Conservation (phyloP, 345 rosid species). For the Chamaenerion angustifolium region DNA sequence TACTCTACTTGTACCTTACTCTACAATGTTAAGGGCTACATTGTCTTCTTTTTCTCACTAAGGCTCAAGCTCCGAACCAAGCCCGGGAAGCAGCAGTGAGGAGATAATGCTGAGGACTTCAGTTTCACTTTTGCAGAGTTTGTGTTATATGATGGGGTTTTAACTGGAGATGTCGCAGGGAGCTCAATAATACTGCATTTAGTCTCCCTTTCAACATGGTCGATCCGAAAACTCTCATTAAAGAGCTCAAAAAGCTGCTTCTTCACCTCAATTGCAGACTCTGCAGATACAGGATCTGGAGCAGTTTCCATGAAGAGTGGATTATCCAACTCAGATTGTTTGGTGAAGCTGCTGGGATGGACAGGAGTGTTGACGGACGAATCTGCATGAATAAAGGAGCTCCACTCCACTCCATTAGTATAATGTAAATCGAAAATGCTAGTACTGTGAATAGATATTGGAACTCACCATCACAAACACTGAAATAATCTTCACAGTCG, state of each 20-base stretch:
- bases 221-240: constrained; percentile 24
- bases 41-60: constrained; percentile 28
- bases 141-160: constrained; percentile 17
- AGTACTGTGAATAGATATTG: no score
- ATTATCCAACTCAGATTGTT: constrained; percentile 10
- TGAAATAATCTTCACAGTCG: constrained; percentile 50
- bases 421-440: no score
- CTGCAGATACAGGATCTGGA: constrained; percentile 10
- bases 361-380: constrained; percentile 23
- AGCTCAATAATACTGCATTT: constrained; percentile 5
- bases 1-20: not conserved
- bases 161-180: constrained; percentile 9
- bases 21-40: constrained; percentile 9
- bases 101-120: constrained; percentile 16
- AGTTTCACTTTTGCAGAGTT: constrained; percentile 9
- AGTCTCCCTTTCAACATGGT: constrained; percentile 3
- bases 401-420: not conserved
- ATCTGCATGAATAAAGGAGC: constrained; percentile 18
- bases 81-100: constrained; percentile 35
- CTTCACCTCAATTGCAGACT: constrained; percentile 20
- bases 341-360: constrained; percentile 18
- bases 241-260: constrained; percentile 50
- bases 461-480: constrained; percentile 41
- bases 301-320: constrained; percentile 2
- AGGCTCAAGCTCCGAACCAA: constrained; percentile 32